Evolutionary conservation across 768 basidiomycete species (phyloP), one percentile per base, ranked within the genome.

Genomic region (Boletus eberwhitei): DNA sequence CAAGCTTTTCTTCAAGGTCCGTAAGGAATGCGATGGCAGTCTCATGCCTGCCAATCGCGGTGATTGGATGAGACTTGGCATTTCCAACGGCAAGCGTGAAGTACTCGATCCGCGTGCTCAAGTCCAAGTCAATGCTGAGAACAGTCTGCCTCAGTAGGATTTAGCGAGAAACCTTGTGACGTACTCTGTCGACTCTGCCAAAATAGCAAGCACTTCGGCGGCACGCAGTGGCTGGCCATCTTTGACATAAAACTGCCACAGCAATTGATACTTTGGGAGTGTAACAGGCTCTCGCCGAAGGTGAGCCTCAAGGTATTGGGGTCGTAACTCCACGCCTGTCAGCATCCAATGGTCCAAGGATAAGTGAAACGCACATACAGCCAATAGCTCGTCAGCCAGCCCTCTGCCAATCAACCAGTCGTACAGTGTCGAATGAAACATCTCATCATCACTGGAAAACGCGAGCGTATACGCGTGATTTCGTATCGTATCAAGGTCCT

Each of bases 181-280:
- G 65, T 57, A 95, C 91, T 89, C 80, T 17, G 80, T 80, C 14
- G 93, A 88, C 64, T 96, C 90, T 31, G 97, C 95, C 44, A 98
- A 74, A 14, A 81, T 76, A 13, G 82, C 81, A 42, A 98, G 81
- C 1, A 96, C 87, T 66, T 90, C 86, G 1, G 97, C 95, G 3
- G 97, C 96, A 41, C 89, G 81, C 43, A 94, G 69, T 32, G 89
- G 89, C 60, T 93, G 88, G 1, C 88, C 88, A 61, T 91, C 88
- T 63, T 96, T 90, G 49, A 96, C 93, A 65, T 97, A 96, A 73
- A 92, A 98, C 64, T 98, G 92, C 97, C 97, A 98, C 3, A 98
- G 75, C 2, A 99, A 74, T 63, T 98, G 91, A 64, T 81, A 85
- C 67, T 94, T 93, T 59, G 88, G 81, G 16, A 89, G 84, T 1